Base-by-base conservation (phyloP, 495 filamentous ascomycete genomes). In the Penicillium flavigenum region DNA sequence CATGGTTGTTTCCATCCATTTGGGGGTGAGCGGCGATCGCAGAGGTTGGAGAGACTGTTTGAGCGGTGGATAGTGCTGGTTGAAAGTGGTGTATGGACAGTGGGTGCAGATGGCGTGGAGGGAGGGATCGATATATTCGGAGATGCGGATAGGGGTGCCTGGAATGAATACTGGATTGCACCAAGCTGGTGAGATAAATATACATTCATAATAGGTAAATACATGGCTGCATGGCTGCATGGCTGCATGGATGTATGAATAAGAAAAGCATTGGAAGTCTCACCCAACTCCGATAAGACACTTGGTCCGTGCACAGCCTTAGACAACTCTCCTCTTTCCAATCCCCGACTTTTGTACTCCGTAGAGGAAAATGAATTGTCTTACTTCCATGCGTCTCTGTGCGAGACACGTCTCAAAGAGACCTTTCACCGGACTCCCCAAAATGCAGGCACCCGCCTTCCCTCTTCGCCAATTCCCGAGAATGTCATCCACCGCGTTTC, bases 401-500 rank as follows among this genome's bases (percentile, higher is more conserved):
- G 26, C 26, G n/a, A n/a, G 50, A 48, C n/a, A 26, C 27, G 14
- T 19, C 22, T 26, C 7, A 4, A 48, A n/a, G 9, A n/a, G n/a
- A 48, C 46, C 46, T 48, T n/a, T 31, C n/a, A 31, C n/a, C 3
- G 10, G 36, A 43, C 16, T 51, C 4, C 20, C 49, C 22, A 31
- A 31, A 1, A 43, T 55, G 22, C 52, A 39, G 5, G 31, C 38
- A 42, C 50, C 50, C 22, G 24, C 14, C 16, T 51, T 43, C n/a
- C 22, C 46, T 2, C 46, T 47, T n/a, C 20, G 32, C 14, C 8
- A 5, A 16, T 38, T 34, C 43, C 43, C 22, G 7, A 46, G 66
- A 38, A 68, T 63, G 63, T 53, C 63, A 17, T 70, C 68, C n/a
- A 63, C 43, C 29, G 63, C 38, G 1, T 61, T 64, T 22, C 63